A percentile compares a stretch with the other conserved stretches of the same genome.
These are phyloP conservation scores for Pinus taeda DNA, from an alignment of 75 land plant genomes.

Conservation along the genomic window DNA sequence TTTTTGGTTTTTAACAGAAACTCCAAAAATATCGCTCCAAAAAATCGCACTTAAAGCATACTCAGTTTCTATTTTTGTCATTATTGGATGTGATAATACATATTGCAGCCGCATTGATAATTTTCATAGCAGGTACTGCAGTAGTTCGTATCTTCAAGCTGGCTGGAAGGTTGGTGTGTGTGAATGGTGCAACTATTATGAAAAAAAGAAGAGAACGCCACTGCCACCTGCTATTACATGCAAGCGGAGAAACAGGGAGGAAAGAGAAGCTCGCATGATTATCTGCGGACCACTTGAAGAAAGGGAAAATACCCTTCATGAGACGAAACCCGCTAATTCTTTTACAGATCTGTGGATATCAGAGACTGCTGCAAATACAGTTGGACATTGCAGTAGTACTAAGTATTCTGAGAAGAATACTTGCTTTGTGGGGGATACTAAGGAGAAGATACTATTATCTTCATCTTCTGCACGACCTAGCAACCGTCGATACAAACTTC, in stretches of 20 bases:
- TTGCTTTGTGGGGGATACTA: not conserved
- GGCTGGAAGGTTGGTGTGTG: constrained; percentile 2
- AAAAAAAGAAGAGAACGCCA: not conserved
- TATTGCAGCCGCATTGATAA: not conserved
- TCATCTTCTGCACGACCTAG: not conserved
- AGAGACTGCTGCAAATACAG: not conserved
- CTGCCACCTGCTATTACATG: not conserved
- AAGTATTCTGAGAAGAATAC: not conserved
- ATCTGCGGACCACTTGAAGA: not conserved
- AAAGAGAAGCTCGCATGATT: not conserved
- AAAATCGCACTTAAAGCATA: no score
- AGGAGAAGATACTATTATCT: not conserved
- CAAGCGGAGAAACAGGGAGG: not conserved
- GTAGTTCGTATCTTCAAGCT: constrained; percentile 1
- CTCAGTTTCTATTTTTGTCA: not conserved
- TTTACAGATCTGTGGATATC: not conserved
- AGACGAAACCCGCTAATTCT: not conserved
- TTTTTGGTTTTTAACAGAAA: no score
- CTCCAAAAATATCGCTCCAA: no score
- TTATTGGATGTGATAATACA: not conserved
- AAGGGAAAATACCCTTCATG: not conserved
- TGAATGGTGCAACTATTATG: not conserved
- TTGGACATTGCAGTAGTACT: not conserved
- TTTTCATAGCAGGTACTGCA: constrained; percentile 1
- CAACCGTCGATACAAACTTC: constrained; percentile 9